phyloP scores from a whole-genome alignment of 176 grass and related monocot species.

The Carex cristatella region DNA sequence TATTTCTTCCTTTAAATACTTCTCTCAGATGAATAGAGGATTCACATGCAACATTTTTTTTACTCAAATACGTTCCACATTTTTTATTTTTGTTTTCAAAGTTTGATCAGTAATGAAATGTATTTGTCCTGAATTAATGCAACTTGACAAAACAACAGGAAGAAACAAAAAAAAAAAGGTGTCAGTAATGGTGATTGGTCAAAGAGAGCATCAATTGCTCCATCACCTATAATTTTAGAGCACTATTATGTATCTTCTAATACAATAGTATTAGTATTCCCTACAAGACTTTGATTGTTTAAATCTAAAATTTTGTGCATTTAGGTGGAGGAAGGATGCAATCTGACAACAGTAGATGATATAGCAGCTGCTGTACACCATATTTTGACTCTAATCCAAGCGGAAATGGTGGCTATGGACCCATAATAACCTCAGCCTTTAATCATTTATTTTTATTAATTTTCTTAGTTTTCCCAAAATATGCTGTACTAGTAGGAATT shows the following conservation, averaged over 20 bases:
- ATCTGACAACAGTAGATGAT: conserved; percentile 56
- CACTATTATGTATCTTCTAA: not conserved
- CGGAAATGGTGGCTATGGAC: conserved; percentile 31
- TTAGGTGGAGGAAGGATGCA: conserved; percentile 88
- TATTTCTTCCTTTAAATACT: not conserved
- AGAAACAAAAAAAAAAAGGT: not conserved
- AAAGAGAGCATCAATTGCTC: not conserved
- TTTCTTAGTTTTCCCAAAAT: not conserved
- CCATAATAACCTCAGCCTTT: not conserved
- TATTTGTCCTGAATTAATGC: not conserved
- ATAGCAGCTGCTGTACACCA: conserved; percentile 75
- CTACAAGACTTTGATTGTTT: not conserved
- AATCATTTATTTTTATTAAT: conserved; percentile 5
- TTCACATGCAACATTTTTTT: too few species aligned
- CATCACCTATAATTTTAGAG: not conserved
- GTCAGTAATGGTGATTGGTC: not conserved
- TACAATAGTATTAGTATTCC: not conserved
- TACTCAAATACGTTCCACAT: too few species aligned
- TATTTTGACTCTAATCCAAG: conserved; percentile 58
- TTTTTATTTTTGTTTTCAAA: too few species aligned
- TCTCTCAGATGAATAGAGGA: not conserved
- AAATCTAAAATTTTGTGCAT: not conserved
- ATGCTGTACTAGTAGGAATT: not conserved
- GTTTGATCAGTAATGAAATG: not conserved
- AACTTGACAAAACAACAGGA: not conserved